Evolutionary conservation across 2,329 filamentous ascomycete species (phyloP).

Genomic region (Fusarium kyushuense): DNA sequence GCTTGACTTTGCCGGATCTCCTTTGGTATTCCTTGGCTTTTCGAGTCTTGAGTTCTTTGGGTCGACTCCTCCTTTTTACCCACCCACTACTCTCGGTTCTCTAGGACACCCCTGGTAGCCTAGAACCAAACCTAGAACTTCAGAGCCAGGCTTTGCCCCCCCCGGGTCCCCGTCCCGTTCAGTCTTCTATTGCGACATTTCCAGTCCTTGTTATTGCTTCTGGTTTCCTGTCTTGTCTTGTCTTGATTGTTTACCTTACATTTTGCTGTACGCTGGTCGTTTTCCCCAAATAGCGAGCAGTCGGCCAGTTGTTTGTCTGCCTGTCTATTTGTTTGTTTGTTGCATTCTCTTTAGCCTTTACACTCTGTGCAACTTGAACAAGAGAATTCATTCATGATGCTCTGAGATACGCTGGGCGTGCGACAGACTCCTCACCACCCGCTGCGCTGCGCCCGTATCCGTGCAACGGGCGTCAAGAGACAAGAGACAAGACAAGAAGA

Average conservation of each 20-base stretch:
- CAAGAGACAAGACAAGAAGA: conserved; percentile 7
- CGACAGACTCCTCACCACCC: conserved; percentile 41
- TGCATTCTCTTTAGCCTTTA: conserved; percentile 12
- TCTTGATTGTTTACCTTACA: conserved; percentile 31
- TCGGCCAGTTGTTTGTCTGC: not conserved
- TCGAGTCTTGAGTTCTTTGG: conserved; percentile 10
- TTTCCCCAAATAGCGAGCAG: conserved; percentile 10
- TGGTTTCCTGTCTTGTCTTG: conserved; percentile 28
- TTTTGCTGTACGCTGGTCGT: conserved; percentile 39
- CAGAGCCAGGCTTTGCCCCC: conserved; percentile 21
- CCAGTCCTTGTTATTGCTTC: conserved; percentile 19
- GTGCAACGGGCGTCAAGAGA: conserved; percentile 42
- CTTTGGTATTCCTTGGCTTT: conserved; percentile 22
- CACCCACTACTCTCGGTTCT: conserved; percentile 41
- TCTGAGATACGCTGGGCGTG: conserved; percentile 49
- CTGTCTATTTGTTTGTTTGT: conserved; percentile 16
- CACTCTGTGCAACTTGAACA: conserved; percentile 38
- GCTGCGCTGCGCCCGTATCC: conserved; percentile 44
- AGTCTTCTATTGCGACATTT: conserved; percentile 39
- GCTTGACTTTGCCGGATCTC: conserved; percentile 11
- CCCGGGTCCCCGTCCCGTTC: conserved; percentile 1
- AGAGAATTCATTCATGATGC: conserved; percentile 43
- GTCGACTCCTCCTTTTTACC: conserved; percentile 37
- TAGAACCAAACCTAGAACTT: conserved; percentile 17
- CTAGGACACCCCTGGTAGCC: conserved; percentile 36